phyloP scores from a whole-genome alignment of 257 asterid genomes.

The Ilex asprella region DNA sequence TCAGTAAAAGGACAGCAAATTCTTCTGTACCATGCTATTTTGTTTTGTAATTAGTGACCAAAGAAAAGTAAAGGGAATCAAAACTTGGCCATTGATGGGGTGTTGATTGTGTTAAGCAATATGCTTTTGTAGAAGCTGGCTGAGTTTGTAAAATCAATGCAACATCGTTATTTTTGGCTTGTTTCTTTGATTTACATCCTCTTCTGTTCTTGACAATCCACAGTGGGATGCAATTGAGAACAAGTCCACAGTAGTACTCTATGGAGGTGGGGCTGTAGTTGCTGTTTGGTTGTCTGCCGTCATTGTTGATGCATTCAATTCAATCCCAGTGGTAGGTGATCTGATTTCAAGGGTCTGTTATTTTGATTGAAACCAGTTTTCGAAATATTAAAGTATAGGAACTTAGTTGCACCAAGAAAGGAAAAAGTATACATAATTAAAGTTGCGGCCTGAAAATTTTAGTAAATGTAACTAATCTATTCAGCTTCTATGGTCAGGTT shows the following conservation, averaged over 20 bases:
- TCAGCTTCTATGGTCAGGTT: no score
- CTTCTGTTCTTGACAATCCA: background rate
- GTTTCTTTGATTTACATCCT: background rate
- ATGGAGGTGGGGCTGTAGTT: background rate
- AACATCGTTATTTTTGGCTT: background rate
- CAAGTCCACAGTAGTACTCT: background rate
- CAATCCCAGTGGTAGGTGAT: conserved; percentile 11
- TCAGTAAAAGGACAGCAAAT: background rate
- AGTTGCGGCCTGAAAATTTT: no score
- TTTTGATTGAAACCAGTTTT: background rate
- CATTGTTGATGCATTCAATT: conserved; percentile 10
- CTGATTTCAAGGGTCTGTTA: background rate
- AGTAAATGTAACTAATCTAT: no score
- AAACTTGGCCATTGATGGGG: background rate
- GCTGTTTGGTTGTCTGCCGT: conserved; percentile 11
- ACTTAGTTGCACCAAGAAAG: background rate
- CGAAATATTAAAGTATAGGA: background rate
- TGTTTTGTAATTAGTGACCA: no score
- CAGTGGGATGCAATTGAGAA: background rate
- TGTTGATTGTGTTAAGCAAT: background rate
- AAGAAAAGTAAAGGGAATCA: no score
- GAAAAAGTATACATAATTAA: no score
- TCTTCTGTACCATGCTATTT: background rate
- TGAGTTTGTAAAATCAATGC: background rate
- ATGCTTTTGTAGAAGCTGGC: no score